Base-by-base conservation (phyloP, 2,329 filamentous ascomycete genomes). In the Colletotrichum sp. region DNA sequence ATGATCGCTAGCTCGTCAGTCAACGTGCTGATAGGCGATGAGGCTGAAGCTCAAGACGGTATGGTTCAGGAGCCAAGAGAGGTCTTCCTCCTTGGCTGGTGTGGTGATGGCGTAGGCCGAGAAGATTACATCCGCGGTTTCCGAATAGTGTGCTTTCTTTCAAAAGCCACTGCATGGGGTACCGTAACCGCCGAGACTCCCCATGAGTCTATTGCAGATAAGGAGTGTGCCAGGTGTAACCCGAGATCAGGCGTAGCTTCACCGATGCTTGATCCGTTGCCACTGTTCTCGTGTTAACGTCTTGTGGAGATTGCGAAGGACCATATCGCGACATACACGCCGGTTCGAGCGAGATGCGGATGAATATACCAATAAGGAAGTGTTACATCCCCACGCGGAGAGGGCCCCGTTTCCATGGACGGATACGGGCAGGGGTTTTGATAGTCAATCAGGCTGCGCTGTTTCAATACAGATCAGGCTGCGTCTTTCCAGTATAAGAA, bases 51-150 rank as follows among this genome's bases (percentile, higher is more conserved):
- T 22, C 18, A 13, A 10, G 18, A 48, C 1, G 5, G 1, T 10
- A 1, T n/a, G 1, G 18, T n/a, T 1, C 39, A n/a, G 39, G 39
- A 5, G 39, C 1, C 1, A 44, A 1, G 18, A 3, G 39, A 4
- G 44, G 18, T 48, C 44, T n/a, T 4, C 10, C 44, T 48, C 44
- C 18, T 48, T 48, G 44, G 44, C 44, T 22, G 18, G 1, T 13
- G n/a, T 2, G 1, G 44, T 48, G 18, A 48, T 48, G 18, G 44
- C 44, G 18, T 48, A n/a, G 44, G 44, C 44, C 44, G 44, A 48
- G 44, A 0, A 22, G 0, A 22, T 22, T 1, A 48, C 2, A 0
- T 7, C 44, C 44, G 18, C 44, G 18, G 10, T 48, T 48, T n/a
- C 10, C 44, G 44, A 13, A 48, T 2, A 22, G 39, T 1, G 39